Base-by-base conservation (phyloP, 2,329 filamentous ascomycete genomes). In the Ophiognomonia clavigignenti-juglandacearum region DNA sequence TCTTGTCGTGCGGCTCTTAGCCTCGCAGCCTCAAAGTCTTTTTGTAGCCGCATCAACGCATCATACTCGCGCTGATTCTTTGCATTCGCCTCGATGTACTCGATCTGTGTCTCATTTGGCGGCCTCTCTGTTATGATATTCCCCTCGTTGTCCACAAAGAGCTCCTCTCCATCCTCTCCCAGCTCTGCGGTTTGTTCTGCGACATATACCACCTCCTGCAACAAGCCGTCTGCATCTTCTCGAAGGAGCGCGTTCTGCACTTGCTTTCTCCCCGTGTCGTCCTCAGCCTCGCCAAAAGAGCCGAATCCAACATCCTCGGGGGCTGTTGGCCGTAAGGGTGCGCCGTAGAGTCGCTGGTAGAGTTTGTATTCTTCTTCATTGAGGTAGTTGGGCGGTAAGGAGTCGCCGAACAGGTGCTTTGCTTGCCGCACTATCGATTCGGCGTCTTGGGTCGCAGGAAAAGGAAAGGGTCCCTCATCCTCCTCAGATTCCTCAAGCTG, bases 341-440 rank as follows among this genome's bases (percentile, higher is more conserved):
- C 73, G 1, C 91, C 92, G 62, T 93, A 96, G 14, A 95, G 68
- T 53, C 89, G 76, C 60, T 86, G 82, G 64, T 95, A 96, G 1
- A 95, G 69, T 39, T 69, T 71, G 58, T 85, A 83, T 63, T 96
- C 90, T 44, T 85, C 78, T 1, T 75, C 72, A 27, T 73, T 82
- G 43, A 96, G 65, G 56, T 88, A 80, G 27, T 77, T 82, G 26
- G 81, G 78, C 0, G 91, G 91, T 20, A 96, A 66, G 0, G 77
- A 83, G 58, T 93, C 83, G 52, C 89, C 85, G 63, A 89, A 95
- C 8, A 80, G 74, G 53, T 88, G 83, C 57, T 85, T 81, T 29
- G 88, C 85, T 55, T 81, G 74, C 47, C 86, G 80, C 26, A 88
- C 88, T 7, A 84, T 68, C 10, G 72, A 70, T 60, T 88, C 85